Conservation (phyloP, 345 rosid species). For the Melastoma malabathricum region DNA sequence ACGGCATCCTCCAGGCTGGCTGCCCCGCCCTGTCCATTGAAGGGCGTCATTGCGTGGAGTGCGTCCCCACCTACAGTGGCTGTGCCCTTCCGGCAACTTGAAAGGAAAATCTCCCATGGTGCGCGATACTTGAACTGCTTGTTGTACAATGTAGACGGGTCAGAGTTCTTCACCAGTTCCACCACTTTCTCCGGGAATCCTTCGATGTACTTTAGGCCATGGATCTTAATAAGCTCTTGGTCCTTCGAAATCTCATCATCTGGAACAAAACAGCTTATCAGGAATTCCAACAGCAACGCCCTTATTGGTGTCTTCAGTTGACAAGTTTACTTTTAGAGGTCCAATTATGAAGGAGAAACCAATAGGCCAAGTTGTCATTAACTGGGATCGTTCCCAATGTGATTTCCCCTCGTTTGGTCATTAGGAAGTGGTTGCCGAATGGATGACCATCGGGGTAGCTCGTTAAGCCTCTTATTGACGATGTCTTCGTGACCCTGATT, state of each 20-base stretch:
- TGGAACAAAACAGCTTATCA: neutral
- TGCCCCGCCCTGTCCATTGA: slow-evolving; percentile 34
- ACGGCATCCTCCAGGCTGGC: slow-evolving; percentile 40
- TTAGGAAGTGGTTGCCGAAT: slow-evolving; percentile 14
- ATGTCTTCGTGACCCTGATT: slow-evolving; percentile 14
- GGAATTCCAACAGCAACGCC: neutral
- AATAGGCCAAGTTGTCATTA: slow-evolving; percentile 17
- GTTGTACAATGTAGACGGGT: slow-evolving; percentile 17
- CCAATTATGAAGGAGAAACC: slow-evolving; percentile 18
- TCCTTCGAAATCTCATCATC: slow-evolving; percentile 13
- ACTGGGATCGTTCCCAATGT: slow-evolving; percentile 25
- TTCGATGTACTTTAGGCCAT: slow-evolving; percentile 16
- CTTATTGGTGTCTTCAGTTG: too few species aligned
- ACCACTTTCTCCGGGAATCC: slow-evolving; percentile 22
- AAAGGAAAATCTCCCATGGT: slow-evolving; percentile 16
- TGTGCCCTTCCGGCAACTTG: slow-evolving; percentile 21
- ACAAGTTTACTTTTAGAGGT: slow-evolving; percentile 7
- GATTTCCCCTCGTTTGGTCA: slow-evolving; percentile 8
- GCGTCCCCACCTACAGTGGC: slow-evolving; percentile 46
- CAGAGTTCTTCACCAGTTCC: slow-evolving; percentile 25
- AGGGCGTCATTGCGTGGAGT: slow-evolving; percentile 46
- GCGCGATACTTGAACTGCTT: slow-evolving; percentile 28
- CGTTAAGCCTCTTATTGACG: slow-evolving; percentile 32
- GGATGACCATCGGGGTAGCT: slow-evolving; percentile 32
- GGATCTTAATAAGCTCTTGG: slow-evolving; percentile 17